Evolutionary conservation across 73 alveolate species (phyloP).

Genomic region (Paramecium pentaurelia): DNA sequence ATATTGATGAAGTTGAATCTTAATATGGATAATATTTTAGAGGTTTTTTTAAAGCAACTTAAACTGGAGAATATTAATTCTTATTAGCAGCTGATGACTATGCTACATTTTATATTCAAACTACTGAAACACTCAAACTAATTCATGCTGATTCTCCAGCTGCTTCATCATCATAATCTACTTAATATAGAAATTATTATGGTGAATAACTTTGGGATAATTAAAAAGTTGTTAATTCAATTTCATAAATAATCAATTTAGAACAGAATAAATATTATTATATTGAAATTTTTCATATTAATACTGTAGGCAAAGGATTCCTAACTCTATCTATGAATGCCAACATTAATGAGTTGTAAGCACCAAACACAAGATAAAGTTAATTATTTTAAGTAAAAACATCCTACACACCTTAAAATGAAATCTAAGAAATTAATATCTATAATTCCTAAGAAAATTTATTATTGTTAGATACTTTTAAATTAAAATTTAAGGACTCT

Average conservation of each 20-base stretch:
- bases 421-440: neutral
- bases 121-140: neutral
- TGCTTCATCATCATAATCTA: neutral
- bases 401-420: neutral
- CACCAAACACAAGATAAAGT: neutral
- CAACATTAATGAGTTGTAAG: neutral
- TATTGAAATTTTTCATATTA: slow-evolving; percentile 1
- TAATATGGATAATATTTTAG: slow-evolving; percentile 11
- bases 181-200: neutral
- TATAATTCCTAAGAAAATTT: neutral
- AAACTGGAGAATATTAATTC: neutral
- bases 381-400: neutral
- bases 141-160: neutral
- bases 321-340: neutral
- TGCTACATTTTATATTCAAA: neutral
- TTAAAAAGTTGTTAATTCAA: neutral
- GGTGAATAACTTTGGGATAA: neutral
- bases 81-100: neutral
- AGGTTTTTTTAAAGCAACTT: neutral
- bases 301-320: neutral
- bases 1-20: neutral
- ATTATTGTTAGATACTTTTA: neutral
- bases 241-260: neutral
- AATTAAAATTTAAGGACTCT: neutral
- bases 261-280: neutral